A percentile compares a stretch with the other conserved stretches of the same genome.
phyloP scores from a whole-genome alignment of 2,329 filamentous ascomycete species.

The Nothopassalora personata region DNA sequence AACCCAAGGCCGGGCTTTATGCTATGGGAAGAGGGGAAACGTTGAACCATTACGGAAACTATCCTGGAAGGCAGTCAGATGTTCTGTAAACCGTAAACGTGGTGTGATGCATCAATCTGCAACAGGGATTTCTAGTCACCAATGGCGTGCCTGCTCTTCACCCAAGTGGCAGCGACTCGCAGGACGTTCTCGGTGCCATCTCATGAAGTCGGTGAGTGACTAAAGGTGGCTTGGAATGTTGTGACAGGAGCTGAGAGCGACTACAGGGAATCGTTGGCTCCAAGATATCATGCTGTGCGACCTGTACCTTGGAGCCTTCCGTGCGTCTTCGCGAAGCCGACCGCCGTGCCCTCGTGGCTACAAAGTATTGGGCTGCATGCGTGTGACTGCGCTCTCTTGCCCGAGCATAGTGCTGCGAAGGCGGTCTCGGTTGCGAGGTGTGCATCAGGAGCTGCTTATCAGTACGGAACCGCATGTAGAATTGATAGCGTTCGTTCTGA shows the following conservation, averaged over 20 bases:
- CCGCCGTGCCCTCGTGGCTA: background rate
- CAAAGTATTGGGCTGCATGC: background rate
- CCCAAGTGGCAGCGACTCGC: background rate
- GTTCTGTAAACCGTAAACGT: background rate
- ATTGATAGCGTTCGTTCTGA: no score
- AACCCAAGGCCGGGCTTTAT: background rate
- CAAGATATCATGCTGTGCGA: background rate
- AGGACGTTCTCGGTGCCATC: background rate
- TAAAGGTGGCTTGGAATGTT: background rate
- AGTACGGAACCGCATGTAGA: no score
- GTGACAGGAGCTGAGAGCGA: background rate
- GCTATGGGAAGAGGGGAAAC: background rate
- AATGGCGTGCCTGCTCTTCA: background rate
- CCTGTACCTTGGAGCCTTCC: background rate
- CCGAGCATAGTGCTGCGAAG: background rate
- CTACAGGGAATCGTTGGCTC: background rate
- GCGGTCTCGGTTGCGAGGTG: no score
- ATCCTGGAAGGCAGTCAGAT: slow-evolving; percentile 1
- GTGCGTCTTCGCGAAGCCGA: background rate
- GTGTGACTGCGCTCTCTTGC: background rate
- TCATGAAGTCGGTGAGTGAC: background rate
- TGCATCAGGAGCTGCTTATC: no score
- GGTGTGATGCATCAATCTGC: background rate
- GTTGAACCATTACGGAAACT: background rate
- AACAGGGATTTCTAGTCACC: background rate